Evolutionary conservation across 352 stramenopile genomes (phyloP), one percentile per base, ranked within the genome.

Genomic region (Globisporangium spinosum): DNA sequence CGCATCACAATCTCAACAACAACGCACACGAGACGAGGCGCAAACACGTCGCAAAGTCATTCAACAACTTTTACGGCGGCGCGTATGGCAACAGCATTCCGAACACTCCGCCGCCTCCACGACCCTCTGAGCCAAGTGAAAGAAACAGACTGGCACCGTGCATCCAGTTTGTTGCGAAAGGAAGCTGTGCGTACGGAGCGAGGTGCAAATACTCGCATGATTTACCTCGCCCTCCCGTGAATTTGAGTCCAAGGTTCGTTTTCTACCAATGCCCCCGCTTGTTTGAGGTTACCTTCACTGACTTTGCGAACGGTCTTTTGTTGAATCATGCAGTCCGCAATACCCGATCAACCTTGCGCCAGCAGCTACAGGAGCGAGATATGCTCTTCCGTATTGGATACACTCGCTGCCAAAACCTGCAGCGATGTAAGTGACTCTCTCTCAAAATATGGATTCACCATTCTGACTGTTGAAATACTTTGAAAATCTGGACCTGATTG

Each of bases 131-230:
- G 7, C n/a, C 32, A n/a, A 65, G 10, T 20, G 40, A 45, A 27
- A 49, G 23, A 53, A 40, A 8, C 22, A 61, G 17, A 49, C 17
- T 12, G 13, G 43, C 62, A 15, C 15, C 34, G 17, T 91, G 83
- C 59, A 67, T 79, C 7, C 81, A 82, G 55, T 90, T 89, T 60
- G 29, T 74, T 2, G 70, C 74, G 0, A 67, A 67, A 27, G 82
- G 77, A 22, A 76, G 58, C 5, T 94, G 86, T 43, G 38, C 29
- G 3, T 92, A 86, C 34, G 86, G 84, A 4, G 56, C 64, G 35
- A 77, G 75, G 15, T 94, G 86, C 63, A 83, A 69, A 51, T 94
- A 79, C 54, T 87, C 77, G 0, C 86, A 94, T 56, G 76, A 87
- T 5, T 22, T 68, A 3, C 58, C 15, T 12, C 55, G 40, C 6